phyloP scores from a whole-genome alignment of 2,329 filamentous ascomycete species.

The Diaporthe batatas region DNA sequence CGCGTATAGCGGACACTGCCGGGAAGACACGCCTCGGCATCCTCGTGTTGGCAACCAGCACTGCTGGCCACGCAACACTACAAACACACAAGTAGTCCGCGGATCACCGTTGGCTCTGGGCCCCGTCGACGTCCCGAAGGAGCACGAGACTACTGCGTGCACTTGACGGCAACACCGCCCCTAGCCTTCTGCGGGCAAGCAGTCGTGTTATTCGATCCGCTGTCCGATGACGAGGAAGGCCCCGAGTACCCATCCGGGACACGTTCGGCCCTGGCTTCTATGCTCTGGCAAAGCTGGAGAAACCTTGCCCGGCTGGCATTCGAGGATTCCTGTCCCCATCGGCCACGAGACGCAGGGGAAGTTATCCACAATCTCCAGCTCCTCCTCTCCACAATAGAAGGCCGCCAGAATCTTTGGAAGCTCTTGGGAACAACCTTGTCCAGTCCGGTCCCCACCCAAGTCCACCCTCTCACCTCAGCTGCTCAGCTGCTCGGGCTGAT shows the following conservation, averaged over 20 bases:
- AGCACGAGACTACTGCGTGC: constrained; percentile 19
- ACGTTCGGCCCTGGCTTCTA: background rate
- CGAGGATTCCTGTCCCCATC: constrained; percentile 26
- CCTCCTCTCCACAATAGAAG: constrained; percentile 35
- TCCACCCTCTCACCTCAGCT: background rate
- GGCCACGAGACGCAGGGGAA: constrained; percentile 34
- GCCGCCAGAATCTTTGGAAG: constrained; percentile 40
- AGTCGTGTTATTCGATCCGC: constrained; percentile 10
- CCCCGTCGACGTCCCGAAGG: constrained; percentile 18
- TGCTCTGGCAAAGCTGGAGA: constrained; percentile 32
- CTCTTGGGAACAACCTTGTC: constrained; percentile 38
- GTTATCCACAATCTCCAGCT: constrained; percentile 30
- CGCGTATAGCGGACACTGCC: constrained; percentile 22
- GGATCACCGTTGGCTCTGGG: constrained; percentile 25
- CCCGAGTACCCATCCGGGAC: background rate
- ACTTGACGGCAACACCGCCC: constrained; percentile 33
- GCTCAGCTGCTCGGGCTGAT: background rate
- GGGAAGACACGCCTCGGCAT: constrained; percentile 2
- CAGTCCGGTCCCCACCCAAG: constrained; percentile 10
- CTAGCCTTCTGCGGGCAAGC: constrained; percentile 8
- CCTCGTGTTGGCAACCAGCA: constrained; percentile 10
- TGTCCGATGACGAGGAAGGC: constrained; percentile 13
- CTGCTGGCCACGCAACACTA: background rate
- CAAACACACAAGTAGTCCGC: background rate
- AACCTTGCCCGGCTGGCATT: constrained; percentile 10